Base-by-base conservation (phyloP, 352 stramenopile genomes). In the Phytophthora meadii region DNA sequence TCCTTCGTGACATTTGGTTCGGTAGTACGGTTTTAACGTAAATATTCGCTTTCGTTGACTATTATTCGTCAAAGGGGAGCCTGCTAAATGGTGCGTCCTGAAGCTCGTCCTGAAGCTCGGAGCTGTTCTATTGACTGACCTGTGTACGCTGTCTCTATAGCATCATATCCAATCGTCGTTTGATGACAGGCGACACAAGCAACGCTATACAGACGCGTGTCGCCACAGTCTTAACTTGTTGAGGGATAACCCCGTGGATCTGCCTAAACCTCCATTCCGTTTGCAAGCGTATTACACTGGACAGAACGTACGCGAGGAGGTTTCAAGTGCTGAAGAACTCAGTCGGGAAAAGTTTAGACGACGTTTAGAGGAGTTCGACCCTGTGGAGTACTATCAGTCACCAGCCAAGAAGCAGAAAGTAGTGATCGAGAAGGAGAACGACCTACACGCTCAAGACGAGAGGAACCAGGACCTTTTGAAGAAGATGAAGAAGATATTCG, bases 101-200 rank as follows among this genome's bases (percentile, higher is more conserved):
- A 19, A 19, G 19, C 32, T 48, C 11, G 19, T 50, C n/a, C 25
- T 34, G 28, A 34, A 30, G 34, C 55, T 36, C 11, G 28, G 4
- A 11, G 4, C 14, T 34, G 7, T 30, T 36, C 8, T 17, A 68
- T 46, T 34, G 10, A 36, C 53, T 74, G 17, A 68, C 44, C 0
- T 15, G 32, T 62, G 34, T 54, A 44, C 27, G 12, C 53, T 57
- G 30, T 14, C 30, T 40, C 30, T 60, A 34, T 40, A 71, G 54
- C 67, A 91, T 72, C 61, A 88, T 50, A 80, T 78, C 6, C 59
- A 81, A 50, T 36, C 49, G 24, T 58, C 69, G 19, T 54, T 87
- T 25, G 82, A 93, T 55, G 50, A 58, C 30, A 81, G 65, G 72
- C 72, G 73, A 56, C 89, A 81, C 62, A 37, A 79, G 48, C 76